Conservation (phyloP, 2,329 filamentous ascomycete genomes). For the Penicillium decumbens region DNA sequence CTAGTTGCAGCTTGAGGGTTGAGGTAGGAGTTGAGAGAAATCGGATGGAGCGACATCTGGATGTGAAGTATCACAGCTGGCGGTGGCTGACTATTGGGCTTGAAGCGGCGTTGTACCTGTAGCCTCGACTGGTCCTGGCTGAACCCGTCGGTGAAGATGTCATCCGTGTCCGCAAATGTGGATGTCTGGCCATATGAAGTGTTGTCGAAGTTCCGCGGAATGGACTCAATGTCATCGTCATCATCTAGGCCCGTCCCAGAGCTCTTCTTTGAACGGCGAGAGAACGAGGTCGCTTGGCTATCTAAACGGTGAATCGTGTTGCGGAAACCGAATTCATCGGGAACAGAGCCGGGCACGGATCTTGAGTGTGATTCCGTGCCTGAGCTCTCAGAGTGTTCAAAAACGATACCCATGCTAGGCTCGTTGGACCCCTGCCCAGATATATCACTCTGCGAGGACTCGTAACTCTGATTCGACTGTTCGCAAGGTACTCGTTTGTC, state of each 20-base stretch:
- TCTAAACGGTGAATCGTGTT: conserved; percentile 18
- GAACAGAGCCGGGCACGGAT: conserved; percentile 15
- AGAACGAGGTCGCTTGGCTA: conserved; percentile 40
- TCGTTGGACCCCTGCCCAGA: conserved; percentile 22
- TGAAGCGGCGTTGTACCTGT: conserved; percentile 26
- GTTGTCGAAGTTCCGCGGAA: conserved; percentile 41
- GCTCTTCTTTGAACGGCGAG: conserved; percentile 41
- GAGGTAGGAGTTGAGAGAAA: conserved; percentile 58
- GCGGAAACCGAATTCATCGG: conserved; percentile 15
- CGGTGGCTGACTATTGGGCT: conserved; percentile 24
- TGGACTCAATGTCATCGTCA: conserved; percentile 49
- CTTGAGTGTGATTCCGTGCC: conserved; percentile 19
- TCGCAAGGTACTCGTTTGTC: conserved; percentile 9
- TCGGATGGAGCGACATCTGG: conserved; percentile 63
- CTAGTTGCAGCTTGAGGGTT: conserved; percentile 33
- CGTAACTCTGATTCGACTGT: conserved; percentile 9
- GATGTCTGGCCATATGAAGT: conserved; percentile 31
- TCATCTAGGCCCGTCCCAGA: conserved; percentile 37
- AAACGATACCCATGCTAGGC: conserved; percentile 38
- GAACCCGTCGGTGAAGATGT: conserved; percentile 42
- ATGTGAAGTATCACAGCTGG: conserved; percentile 55
- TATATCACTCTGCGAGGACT: conserved; percentile 13
- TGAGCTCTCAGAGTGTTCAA: conserved; percentile 36
- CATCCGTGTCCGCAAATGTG: conserved; percentile 34
- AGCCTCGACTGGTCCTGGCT: conserved; percentile 35